Percentiles rank a stretch among this genome's conserved stretches.
These are phyloP conservation scores for apple (Malus domestica) DNA, from an alignment of 306 rosid genomes.

Conservation along the genomic window DNA sequence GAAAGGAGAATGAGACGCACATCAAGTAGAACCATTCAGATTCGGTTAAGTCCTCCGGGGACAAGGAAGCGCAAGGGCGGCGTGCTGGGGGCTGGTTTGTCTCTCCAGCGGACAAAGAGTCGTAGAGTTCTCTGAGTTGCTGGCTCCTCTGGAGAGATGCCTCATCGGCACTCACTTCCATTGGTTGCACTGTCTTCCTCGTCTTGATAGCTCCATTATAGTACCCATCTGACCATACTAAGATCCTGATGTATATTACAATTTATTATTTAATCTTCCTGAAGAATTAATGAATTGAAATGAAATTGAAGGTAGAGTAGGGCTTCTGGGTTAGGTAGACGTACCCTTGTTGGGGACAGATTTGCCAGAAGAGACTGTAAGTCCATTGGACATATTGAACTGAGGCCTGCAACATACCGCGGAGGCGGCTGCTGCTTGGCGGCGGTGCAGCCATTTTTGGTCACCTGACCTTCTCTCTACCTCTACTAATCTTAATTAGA, in stretches of 20 bases:
- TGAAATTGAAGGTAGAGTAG: not conserved
- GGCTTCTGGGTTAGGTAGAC: not conserved
- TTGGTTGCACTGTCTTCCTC: slow-evolving; percentile 80
- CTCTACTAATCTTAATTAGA: not conserved
- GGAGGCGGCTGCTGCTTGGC: slow-evolving; percentile 40
- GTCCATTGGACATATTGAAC: slow-evolving; percentile 99
- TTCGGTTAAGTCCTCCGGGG: slow-evolving; percentile 93
- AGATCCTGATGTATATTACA: slow-evolving; percentile 36
- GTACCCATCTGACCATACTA: slow-evolving; percentile 90
- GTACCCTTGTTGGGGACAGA: slow-evolving; percentile 80
- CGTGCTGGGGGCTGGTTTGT: slow-evolving; percentile 59
- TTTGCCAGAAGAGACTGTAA: slow-evolving; percentile 89
- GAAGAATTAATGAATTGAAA: not conserved
- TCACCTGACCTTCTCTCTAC: slow-evolving; percentile 1
- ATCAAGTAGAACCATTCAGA: slow-evolving; percentile 98
- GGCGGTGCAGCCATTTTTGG: slow-evolving; percentile 48
- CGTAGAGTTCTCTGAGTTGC: slow-evolving; percentile 87
- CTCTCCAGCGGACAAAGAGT: slow-evolving; percentile 67
- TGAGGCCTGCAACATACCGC: slow-evolving; percentile 67
- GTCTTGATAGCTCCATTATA: slow-evolving; percentile 97
- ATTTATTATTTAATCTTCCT: not conserved
- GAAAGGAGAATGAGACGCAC: slow-evolving; percentile 91
- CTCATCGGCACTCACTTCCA: slow-evolving; percentile 77
- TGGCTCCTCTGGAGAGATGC: slow-evolving; percentile 83
- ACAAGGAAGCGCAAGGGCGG: slow-evolving; percentile 79